phyloP scores from a whole-genome alignment of 1,284 basidiomycete genomes.

The Vanrija pseudolonga region DNA sequence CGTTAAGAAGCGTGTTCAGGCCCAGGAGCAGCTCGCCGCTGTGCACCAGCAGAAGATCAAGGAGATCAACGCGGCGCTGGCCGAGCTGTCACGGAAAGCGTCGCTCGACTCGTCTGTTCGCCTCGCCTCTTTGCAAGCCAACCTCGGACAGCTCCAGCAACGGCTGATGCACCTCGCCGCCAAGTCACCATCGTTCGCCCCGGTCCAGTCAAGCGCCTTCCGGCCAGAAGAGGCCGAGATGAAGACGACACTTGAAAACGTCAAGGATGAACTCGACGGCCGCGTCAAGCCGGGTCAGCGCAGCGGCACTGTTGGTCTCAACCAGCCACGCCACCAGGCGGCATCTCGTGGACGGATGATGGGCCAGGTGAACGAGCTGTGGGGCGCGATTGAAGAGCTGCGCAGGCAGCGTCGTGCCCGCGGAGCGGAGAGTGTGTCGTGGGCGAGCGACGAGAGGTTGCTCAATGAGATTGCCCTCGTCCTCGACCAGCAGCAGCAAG shows the following conservation, averaged over 20 bases:
- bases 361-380: conserved; percentile 72
- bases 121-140: conserved; percentile 61
- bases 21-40: conserved; percentile 65
- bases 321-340: conserved; percentile 33
- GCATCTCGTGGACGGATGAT: conserved; percentile 49
- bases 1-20: conserved; percentile 72
- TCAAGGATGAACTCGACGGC: conserved; percentile 67
- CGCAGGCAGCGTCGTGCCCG: conserved; percentile 46
- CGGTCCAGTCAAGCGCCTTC: conserved; percentile 69
- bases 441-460: conserved; percentile 80
- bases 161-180: conserved; percentile 69
- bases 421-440: conserved; percentile 56
- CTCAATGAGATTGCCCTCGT: conserved; percentile 72
- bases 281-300: conserved; percentile 32
- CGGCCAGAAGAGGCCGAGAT: conserved; percentile 76
- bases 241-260: conserved; percentile 64
- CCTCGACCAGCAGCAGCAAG: conserved; percentile 71
- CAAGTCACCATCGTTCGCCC: conserved; percentile 74
- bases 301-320: conserved; percentile 13
- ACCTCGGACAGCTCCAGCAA: conserved; percentile 69
- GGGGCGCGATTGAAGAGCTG: conserved; percentile 78
- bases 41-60: conserved; percentile 69
- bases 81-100: conserved; percentile 63
- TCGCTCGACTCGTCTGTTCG: conserved; percentile 67
- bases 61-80: conserved; percentile 65